Conservation (phyloP, 2,329 filamentous ascomycete species). For the Cytospora piceae region DNA sequence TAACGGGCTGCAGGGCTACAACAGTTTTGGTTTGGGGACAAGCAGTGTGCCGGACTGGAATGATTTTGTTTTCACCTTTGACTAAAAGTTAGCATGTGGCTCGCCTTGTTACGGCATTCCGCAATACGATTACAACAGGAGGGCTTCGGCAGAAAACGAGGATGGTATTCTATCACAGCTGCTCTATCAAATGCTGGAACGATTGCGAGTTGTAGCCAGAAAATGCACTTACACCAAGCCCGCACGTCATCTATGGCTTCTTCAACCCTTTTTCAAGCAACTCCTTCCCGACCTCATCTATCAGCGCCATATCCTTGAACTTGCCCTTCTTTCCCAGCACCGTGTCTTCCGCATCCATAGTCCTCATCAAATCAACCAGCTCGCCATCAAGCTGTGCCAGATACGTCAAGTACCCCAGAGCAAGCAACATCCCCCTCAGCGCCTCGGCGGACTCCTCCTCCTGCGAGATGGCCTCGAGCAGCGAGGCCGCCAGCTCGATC, state of each 20-base stretch:
- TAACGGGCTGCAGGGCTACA: too few relatives aligned
- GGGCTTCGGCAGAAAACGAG: too few relatives aligned
- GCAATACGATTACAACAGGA: too few relatives aligned
- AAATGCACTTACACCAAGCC: neutral
- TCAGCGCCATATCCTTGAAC: slow-evolving; percentile 61
- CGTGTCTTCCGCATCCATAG: slow-evolving; percentile 73
- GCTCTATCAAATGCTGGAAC: neutral
- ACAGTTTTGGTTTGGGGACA: too few relatives aligned
- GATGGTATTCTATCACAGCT: neutral
- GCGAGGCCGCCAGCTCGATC: slow-evolving; percentile 78
- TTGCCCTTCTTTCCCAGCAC: slow-evolving; percentile 60
- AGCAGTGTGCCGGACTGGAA: too few relatives aligned
- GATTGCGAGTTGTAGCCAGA: neutral
- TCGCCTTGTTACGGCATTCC: too few relatives aligned
- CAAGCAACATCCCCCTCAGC: slow-evolving; percentile 74
- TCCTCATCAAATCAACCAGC: slow-evolving; percentile 76
- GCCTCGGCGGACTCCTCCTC: slow-evolving; percentile 70
- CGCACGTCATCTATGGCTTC: slow-evolving; percentile 34
- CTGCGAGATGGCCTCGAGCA: slow-evolving; percentile 71
- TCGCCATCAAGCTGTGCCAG: slow-evolving; percentile 71
- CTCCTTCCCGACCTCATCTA: slow-evolving; percentile 58
- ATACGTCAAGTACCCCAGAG: slow-evolving; percentile 77
- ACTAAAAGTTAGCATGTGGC: too few relatives aligned
- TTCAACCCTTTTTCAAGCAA: slow-evolving; percentile 55
- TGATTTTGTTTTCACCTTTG: too few relatives aligned